Percentiles rank a stretch among this genome's conserved stretches.
phyloP scores from a whole-genome alignment of 768 basidiomycete genomes.

The Russula foetens region DNA sequence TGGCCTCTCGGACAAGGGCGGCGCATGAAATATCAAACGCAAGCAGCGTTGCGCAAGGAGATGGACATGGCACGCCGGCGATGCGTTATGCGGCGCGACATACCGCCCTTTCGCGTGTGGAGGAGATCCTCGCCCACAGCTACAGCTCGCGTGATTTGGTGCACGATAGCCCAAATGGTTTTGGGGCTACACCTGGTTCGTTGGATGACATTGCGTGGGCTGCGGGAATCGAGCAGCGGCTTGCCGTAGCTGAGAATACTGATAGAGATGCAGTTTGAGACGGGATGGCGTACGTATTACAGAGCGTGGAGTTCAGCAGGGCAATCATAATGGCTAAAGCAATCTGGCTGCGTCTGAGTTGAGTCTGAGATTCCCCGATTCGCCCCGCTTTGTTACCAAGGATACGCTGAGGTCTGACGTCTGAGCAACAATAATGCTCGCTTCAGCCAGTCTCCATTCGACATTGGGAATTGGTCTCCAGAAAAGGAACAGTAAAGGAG shows the following conservation, averaged over 20 bases:
- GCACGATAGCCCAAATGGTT: constrained; percentile 20
- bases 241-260: background rate
- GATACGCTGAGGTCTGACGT: too few relatives aligned
- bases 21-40: constrained; percentile 6
- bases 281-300: background rate
- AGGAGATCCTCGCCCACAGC: constrained; percentile 25
- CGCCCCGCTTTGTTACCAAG: too few relatives aligned
- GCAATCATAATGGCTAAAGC: too few relatives aligned
- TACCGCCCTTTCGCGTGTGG: constrained; percentile 25
- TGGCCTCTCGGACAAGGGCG: background rate
- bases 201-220: constrained; percentile 4
- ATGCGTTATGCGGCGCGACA: constrained; percentile 24
- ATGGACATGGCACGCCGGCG: constrained; percentile 20
- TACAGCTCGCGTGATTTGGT: constrained; percentile 22
- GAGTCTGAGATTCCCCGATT: background rate
- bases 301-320: too few relatives aligned
- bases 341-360: too few relatives aligned
- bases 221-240: constrained; percentile 19
- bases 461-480: too few relatives aligned
- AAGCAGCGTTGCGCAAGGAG: constrained; percentile 4
- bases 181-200: constrained; percentile 16
- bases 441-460: too few relatives aligned
- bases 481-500: too few relatives aligned
- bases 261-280: background rate
- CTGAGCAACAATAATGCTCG: too few relatives aligned